Conservation (phyloP, 257 asterid species). For the Solanum neorickii region DNA sequence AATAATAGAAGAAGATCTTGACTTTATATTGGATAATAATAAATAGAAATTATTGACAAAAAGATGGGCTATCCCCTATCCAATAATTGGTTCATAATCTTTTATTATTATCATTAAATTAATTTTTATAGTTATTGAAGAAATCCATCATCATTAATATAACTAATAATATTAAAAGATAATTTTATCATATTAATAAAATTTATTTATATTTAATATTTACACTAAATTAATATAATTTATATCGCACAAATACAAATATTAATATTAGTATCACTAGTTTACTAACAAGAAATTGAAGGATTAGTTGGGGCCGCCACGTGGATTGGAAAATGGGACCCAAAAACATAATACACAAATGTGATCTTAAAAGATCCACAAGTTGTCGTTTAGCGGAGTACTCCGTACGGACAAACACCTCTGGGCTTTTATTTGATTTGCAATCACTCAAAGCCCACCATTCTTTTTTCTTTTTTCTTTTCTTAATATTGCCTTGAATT, state of each 20-base stretch:
- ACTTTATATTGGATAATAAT: neutral
- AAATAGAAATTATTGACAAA: neutral
- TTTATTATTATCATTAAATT: neutral
- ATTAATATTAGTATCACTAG: neutral
- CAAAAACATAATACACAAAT: neutral
- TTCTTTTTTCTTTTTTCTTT: neutral
- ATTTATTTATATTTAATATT: too few species aligned
- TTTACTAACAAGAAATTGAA: neutral
- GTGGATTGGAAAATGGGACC: neutral
- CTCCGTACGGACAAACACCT: conserved; percentile 28
- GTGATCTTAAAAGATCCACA: neutral
- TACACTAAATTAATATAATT: too few species aligned
- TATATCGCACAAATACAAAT: neutral
- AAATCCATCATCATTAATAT: neutral
- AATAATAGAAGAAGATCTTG: neutral
- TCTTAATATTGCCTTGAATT: neutral
- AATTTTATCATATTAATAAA: too few species aligned
- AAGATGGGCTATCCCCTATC: neutral
- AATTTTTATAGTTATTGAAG: neutral
- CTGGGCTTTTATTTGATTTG: neutral
- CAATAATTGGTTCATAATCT: neutral
- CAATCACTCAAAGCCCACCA: neutral
- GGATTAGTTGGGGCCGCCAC: neutral
- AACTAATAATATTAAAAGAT: too few species aligned
- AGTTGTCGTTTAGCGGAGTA: conserved; percentile 25